These are phyloP conservation scores for Hygrophila difformis DNA, from an alignment of 257 asterid genomes.

Conservation along the genomic window DNA sequence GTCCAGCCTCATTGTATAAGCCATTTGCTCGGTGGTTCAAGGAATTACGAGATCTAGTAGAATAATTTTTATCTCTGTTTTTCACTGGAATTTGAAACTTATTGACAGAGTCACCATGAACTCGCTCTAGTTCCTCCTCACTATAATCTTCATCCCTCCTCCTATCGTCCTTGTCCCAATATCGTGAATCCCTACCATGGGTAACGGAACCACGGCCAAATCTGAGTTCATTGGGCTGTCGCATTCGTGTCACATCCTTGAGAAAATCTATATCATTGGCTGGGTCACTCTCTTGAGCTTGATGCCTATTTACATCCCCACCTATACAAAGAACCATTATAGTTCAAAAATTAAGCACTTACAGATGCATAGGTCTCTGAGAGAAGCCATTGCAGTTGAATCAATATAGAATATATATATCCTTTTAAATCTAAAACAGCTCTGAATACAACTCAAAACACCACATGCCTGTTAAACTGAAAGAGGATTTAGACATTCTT, in stretches of 20 bases:
- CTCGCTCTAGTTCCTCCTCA: constrained; percentile 54
- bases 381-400: constrained; percentile 1
- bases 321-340: constrained; percentile 16
- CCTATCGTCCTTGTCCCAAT: constrained; percentile 96
- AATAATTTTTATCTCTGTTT: constrained; percentile 26
- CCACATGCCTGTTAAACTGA: constrained; percentile 7
- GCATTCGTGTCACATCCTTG: constrained; percentile 61
- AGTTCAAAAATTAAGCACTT: constrained; percentile 16
- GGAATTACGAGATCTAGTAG: constrained; percentile 26
- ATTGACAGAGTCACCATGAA: constrained; percentile 34
- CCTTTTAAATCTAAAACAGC: neutral
- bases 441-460: constrained; percentile 2
- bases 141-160: constrained; percentile 78
- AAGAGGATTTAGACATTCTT: neutral
- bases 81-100: constrained; percentile 25
- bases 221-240: constrained; percentile 40
- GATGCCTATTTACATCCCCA: constrained; percentile 42
- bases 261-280: constrained; percentile 59
- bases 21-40: constrained; percentile 42
- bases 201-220: constrained; percentile 74
- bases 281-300: constrained; percentile 42
- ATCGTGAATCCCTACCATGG: constrained; percentile 78
- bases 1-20: constrained; percentile 88
- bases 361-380: neutral
- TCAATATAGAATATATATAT: neutral